Percentiles rank a stretch among this genome's conserved stretches.
phyloP scores from a whole-genome alignment of 495 filamentous ascomycete genomes.

The Bacidia rubella region DNA sequence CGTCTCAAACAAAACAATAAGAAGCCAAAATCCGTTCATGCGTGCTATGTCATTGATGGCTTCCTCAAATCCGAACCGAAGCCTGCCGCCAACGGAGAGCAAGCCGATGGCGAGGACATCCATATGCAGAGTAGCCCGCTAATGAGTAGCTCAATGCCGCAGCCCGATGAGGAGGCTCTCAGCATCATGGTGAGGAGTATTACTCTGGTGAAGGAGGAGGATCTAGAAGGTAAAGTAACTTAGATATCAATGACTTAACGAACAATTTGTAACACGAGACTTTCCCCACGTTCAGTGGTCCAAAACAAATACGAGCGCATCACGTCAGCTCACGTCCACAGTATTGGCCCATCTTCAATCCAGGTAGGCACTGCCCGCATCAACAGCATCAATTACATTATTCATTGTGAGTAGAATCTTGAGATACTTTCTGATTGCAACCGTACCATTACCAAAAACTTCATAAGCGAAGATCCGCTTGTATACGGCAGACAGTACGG shows the following conservation, averaged over 20 bases:
- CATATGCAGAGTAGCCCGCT: conserved; percentile 61
- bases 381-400: no score
- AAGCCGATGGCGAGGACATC: conserved; percentile 48
- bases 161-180: conserved; percentile 31
- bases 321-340: conserved; percentile 74
- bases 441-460: conserved; percentile 40
- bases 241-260: background rate
- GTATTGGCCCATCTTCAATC: conserved; percentile 54
- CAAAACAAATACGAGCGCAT: conserved; percentile 57
- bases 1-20: conserved; percentile 64
- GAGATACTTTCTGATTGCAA: conserved; percentile 57
- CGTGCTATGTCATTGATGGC: conserved; percentile 78
- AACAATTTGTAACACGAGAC: background rate
- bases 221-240: conserved; percentile 48
- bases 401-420: conserved; percentile 37
- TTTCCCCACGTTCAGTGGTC: conserved; percentile 33
- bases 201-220: conserved; percentile 65
- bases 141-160: conserved; percentile 45
- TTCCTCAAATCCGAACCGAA: conserved; percentile 27
- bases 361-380: conserved; percentile 32
- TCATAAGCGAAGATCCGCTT: conserved; percentile 48
- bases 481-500: conserved; percentile 49
- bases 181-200: conserved; percentile 40
- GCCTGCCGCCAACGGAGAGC: conserved; percentile 10
- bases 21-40: conserved; percentile 60